These are phyloP conservation scores for Pythium myriotylum DNA, from an alignment of 352 stramenopile species.

Conservation along the genomic window DNA sequence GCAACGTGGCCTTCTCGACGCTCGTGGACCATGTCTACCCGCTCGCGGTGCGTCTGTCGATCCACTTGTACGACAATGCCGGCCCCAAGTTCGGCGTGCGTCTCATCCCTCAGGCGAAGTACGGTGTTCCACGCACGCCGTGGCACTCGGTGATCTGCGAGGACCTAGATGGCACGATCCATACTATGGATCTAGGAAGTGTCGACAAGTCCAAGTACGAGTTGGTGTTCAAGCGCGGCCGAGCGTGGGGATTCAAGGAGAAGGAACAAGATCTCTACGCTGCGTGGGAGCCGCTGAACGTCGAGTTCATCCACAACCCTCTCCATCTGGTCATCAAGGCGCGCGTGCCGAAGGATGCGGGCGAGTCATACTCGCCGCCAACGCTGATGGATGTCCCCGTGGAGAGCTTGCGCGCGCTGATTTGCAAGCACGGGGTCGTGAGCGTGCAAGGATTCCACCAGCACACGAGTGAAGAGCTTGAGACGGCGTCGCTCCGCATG, in stretches of 20 bases:
- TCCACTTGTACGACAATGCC: constrained; percentile 25
- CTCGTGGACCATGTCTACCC: constrained; percentile 9
- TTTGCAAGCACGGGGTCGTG: constrained; percentile 11
- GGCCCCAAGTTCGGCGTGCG: constrained; percentile 24
- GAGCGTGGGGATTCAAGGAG: constrained; percentile 16
- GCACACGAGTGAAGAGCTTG: background rate
- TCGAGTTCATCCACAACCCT: constrained; percentile 3
- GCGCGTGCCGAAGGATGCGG: background rate
- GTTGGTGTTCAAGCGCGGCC: constrained; percentile 18
- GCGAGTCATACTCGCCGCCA: background rate
- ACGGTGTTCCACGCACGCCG: constrained; percentile 11
- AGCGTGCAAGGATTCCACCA: constrained; percentile 12
- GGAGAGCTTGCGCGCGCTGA: background rate
- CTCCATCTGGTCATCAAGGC: constrained; percentile 2
- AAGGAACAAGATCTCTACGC: background rate
- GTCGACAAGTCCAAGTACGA: constrained; percentile 18
- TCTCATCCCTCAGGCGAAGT: constrained; percentile 3
- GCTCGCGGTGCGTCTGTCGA: constrained; percentile 12
- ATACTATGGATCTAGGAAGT: constrained; percentile 5
- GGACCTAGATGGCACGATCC: constrained; percentile 13
- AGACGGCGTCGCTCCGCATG: background rate
- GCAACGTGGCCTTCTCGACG: constrained; percentile 17
- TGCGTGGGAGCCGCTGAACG: background rate
- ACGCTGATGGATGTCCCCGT: background rate
- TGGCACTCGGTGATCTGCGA: constrained; percentile 22